Evolutionary conservation across 305 asterid species (phyloP), one percentile per base, ranked within the genome.

Genomic region (Nicotiana rustica): DNA sequence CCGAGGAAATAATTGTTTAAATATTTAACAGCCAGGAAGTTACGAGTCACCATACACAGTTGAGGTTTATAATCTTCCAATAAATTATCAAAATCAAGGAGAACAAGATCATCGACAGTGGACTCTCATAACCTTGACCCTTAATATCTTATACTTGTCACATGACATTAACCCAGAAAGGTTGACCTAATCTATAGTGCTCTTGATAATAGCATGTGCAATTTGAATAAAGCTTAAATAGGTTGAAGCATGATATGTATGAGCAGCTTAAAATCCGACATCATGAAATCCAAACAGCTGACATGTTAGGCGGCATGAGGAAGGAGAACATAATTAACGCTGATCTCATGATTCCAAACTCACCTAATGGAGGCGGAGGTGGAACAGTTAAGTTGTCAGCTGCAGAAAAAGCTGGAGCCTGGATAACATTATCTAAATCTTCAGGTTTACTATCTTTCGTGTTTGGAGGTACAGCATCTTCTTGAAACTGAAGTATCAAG

Each of bases 361-460:
- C 69, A 94, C 98, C 91, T 77, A 86, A 81, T 76, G 87, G 78
- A 64, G 95, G 97, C 35, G 86, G 90, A 21, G 92, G 88, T 41
- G 94, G 95, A 84, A 91, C 86, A 76, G 83, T 68, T 70, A 86
- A 82, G 80, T 62, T 85, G 82, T 87, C 84, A 77, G 73, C 80
- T 68, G 78, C 44, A 67, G 76, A 60, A 83, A 49, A 77, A 78
- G 83, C 85, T 84, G 80, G 84, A 59, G 81, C 65, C 80, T 70
- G 83, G 84, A 82, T 33, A 62, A 55, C 78, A 85, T 80, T 77
- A 81, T 77, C 84, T 3, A 29, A 25, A 69, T 84, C 83, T 86
- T 87, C 87, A 52, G 52, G 64, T n/a, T 79, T 82, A 77, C 85
- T 86, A 83, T 61, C 62, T 84, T 89, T 81, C 29, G 80, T 67